Evolutionary conservation across 306 rosid genomes (phyloP).

Genomic region (Astragalus membranaceus): DNA sequence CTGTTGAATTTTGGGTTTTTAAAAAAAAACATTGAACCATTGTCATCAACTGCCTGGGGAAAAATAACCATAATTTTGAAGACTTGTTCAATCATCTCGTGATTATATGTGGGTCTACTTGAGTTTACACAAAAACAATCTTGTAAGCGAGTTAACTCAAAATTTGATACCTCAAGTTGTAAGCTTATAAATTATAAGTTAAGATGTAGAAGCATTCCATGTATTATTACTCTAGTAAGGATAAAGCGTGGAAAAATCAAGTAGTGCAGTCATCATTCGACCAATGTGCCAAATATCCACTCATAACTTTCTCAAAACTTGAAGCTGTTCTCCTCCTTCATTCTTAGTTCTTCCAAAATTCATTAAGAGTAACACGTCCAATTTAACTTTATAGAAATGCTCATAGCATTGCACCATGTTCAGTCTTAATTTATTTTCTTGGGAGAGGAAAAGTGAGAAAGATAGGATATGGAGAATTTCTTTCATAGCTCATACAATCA

Average conservation of each 20-base stretch:
- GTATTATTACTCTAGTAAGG: not conserved
- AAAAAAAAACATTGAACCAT: too few relatives aligned
- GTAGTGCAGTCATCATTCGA: not conserved
- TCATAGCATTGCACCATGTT: not conserved
- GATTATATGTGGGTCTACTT: too few relatives aligned
- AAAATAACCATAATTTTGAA: too few relatives aligned
- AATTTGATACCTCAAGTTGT: too few relatives aligned
- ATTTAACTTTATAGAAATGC: not conserved
- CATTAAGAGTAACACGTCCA: not conserved
- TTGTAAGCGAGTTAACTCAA: too few relatives aligned
- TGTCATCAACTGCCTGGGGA: too few relatives aligned
- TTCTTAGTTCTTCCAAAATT: not conserved
- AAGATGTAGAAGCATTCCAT: not conserved
- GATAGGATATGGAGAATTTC: not conserved
- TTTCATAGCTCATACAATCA: not conserved
- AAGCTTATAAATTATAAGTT: too few relatives aligned
- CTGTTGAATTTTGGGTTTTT: too few relatives aligned
- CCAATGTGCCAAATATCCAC: not conserved
- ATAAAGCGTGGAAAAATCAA: not conserved
- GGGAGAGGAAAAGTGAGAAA: not conserved
- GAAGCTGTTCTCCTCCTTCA: not conserved
- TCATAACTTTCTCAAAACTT: not conserved
- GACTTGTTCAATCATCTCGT: too few relatives aligned
- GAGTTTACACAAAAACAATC: too few relatives aligned
- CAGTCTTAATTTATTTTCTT: not conserved